Percentiles rank a stretch among this genome's conserved stretches.
Evolutionary conservation across 2,329 filamentous ascomycete species (phyloP).

Genomic region (Orbilia blumenaviensis): DNA sequence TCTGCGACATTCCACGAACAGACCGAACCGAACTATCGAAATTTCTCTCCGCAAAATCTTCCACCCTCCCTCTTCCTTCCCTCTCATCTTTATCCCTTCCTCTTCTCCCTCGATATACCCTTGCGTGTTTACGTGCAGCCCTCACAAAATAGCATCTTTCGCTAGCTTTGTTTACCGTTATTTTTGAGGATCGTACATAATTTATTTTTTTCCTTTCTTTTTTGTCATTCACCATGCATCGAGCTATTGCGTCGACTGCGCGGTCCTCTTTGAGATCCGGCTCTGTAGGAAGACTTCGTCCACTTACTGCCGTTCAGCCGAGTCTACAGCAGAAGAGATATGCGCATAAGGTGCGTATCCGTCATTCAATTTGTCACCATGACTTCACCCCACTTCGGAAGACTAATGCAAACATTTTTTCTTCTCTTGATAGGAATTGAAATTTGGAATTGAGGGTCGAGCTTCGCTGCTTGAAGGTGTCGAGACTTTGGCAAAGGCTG

Average conservation of each 20-base stretch:
- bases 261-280: constrained; percentile 73
- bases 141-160: constrained; percentile 45
- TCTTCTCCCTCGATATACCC: constrained; percentile 51
- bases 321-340: constrained; percentile 86
- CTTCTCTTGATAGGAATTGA: constrained; percentile 76
- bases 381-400: constrained; percentile 21
- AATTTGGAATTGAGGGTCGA: constrained; percentile 95
- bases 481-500: constrained; percentile 94
- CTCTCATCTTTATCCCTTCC: constrained; percentile 57
- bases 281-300: constrained; percentile 63
- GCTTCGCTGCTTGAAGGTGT: constrained; percentile 90
- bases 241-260: constrained; percentile 83
- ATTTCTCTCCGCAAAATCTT: constrained; percentile 59
- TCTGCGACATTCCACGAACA: constrained; percentile 55
- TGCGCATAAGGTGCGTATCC: constrained; percentile 83
- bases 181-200: constrained; percentile 33
- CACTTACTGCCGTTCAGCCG: constrained; percentile 71
- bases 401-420: constrained; percentile 21
- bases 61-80: constrained; percentile 58
- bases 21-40: constrained; percentile 53
- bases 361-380: constrained; percentile 13
- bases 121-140: constrained; percentile 24
- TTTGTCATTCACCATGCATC: constrained; percentile 78
- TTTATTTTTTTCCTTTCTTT: constrained; percentile 28
- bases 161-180: constrained; percentile 22